These are phyloP conservation scores for Colletotrichum euphorbiae DNA, from an alignment of 2,329 filamentous ascomycete species.

Conservation along the genomic window DNA sequence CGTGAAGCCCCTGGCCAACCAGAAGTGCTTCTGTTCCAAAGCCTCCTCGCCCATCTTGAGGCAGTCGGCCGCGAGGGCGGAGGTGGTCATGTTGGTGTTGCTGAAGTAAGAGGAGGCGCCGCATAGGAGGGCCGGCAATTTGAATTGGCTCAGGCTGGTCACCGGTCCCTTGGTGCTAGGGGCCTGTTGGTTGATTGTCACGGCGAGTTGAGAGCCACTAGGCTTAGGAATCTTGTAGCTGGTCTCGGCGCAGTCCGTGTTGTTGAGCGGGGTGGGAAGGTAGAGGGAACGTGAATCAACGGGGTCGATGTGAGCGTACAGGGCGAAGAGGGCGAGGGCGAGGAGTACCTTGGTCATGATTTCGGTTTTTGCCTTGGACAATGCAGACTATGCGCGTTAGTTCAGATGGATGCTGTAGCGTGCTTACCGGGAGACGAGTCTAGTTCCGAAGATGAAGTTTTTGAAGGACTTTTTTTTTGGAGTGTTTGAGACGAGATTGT, in stretches of 20 bases:
- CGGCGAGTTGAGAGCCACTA: background rate
- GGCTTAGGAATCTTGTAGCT: background rate
- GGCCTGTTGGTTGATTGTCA: background rate
- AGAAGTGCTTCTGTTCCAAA: background rate
- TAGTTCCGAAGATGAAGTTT: too few relatives aligned
- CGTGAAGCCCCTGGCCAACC: constrained; percentile 1
- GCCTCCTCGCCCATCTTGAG: background rate
- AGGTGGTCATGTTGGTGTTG: constrained; percentile 9
- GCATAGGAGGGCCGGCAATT: constrained; percentile 2
- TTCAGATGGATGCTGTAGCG: background rate
- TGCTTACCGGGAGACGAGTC: constrained; percentile 8
- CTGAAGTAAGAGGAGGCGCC: constrained; percentile 15
- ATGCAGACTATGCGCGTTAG: constrained; percentile 22
- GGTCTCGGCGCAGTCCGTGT: constrained; percentile 2
- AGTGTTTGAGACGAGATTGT: too few relatives aligned
- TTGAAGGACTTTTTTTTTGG: too few relatives aligned
- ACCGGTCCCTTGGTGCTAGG: background rate
- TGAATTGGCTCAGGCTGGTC: background rate
- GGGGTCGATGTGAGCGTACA: constrained; percentile 3
- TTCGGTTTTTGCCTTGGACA: background rate
- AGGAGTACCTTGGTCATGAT: constrained; percentile 21
- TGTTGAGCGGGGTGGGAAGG: constrained; percentile 9
- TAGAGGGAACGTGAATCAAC: background rate
- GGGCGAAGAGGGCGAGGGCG: background rate
- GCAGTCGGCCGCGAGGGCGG: constrained; percentile 9